Evolutionary conservation across 139 green algal species (phyloP).

Genomic region (Coelastrella sp.): DNA sequence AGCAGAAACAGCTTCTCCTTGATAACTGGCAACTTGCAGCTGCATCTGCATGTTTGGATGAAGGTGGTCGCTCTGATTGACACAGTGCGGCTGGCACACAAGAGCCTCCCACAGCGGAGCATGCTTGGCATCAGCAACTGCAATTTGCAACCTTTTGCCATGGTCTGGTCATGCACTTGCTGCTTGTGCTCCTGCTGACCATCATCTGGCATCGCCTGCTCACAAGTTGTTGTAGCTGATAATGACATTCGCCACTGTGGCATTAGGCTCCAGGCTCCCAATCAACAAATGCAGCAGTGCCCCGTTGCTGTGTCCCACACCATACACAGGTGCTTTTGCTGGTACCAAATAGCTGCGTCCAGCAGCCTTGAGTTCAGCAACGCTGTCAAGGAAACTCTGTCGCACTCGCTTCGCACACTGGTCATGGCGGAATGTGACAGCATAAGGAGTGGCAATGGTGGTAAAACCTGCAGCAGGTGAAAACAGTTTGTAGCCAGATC

Average conservation of each 20-base stretch:
- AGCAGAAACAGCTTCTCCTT: no score
- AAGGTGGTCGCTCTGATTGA: no score
- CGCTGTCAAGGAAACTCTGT: not conserved
- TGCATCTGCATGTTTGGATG: no score
- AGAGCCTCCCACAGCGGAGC: not conserved
- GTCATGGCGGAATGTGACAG: slow-evolving; percentile 52
- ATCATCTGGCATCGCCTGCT: not conserved
- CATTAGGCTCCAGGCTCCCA: slow-evolving; percentile 31
- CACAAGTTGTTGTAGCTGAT: slow-evolving; percentile 83
- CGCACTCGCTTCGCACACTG: slow-evolving; percentile 50
- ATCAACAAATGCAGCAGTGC: slow-evolving; percentile 76
- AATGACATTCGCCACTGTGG: slow-evolving; percentile 59
- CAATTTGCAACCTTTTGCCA: not conserved
- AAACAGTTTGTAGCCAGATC: no score
- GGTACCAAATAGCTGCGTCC: slow-evolving; percentile 43
- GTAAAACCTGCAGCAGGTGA: slow-evolving; percentile 63
- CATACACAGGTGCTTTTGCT: slow-evolving; percentile 47
- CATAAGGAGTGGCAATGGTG: slow-evolving; percentile 74
- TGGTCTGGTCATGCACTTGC: no score
- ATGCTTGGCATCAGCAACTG: not conserved
- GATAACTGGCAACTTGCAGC: no score
- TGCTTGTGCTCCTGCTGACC: no score
- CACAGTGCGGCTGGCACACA: no score
- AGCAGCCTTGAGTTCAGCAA: not conserved
- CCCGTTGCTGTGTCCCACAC: slow-evolving; percentile 77